Percentiles rank a stretch among this genome's conserved stretches.
phyloP scores from a whole-genome alignment of 345 rosid species.

The Populus pruinosa region DNA sequence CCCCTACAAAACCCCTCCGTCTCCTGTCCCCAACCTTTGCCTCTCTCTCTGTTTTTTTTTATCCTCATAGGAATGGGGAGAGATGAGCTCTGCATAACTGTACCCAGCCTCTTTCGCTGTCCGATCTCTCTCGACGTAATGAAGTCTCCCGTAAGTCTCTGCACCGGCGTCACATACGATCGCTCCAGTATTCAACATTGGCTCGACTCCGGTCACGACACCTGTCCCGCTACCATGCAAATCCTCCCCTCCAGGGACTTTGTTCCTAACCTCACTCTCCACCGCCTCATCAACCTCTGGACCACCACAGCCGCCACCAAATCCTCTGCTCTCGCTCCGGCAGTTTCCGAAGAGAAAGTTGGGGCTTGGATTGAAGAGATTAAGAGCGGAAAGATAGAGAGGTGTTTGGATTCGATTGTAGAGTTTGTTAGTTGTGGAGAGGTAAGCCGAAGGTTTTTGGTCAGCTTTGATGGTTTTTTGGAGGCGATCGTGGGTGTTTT shows the following conservation, averaged over 20 bases:
- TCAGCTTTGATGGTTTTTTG: constrained; percentile 4
- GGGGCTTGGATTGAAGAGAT: constrained; percentile 15
- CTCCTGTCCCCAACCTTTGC: neutral
- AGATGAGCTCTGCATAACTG: constrained; percentile 19
- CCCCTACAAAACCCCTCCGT: constrained; percentile 14
- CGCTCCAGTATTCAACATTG: constrained; percentile 32
- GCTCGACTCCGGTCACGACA: constrained; percentile 31
- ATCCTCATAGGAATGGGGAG: constrained; percentile 20
- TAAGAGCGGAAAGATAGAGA: neutral
- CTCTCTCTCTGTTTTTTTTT: neutral
- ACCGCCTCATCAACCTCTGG: constrained; percentile 24
- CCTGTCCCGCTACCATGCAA: constrained; percentile 33
- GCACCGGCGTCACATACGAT: constrained; percentile 32
- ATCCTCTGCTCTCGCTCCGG: neutral
- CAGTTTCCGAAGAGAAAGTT: constrained; percentile 4
- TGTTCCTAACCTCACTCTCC: constrained; percentile 29
- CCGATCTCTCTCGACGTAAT: constrained; percentile 29
- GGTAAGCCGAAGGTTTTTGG: constrained; percentile 7
- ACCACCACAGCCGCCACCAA: neutral
- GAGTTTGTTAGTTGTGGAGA: constrained; percentile 9
- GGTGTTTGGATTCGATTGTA: constrained; percentile 4
- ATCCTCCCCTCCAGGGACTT: constrained; percentile 24
- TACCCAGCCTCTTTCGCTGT: constrained; percentile 24
- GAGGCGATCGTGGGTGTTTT: constrained; percentile 14
- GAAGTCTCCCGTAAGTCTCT: constrained; percentile 29